A percentile compares a stretch with the other conserved stretches of the same genome.
These are phyloP conservation scores for Hanseniaspora gamundiae DNA, from an alignment of 1,139 yeast species.

Conservation along the genomic window DNA sequence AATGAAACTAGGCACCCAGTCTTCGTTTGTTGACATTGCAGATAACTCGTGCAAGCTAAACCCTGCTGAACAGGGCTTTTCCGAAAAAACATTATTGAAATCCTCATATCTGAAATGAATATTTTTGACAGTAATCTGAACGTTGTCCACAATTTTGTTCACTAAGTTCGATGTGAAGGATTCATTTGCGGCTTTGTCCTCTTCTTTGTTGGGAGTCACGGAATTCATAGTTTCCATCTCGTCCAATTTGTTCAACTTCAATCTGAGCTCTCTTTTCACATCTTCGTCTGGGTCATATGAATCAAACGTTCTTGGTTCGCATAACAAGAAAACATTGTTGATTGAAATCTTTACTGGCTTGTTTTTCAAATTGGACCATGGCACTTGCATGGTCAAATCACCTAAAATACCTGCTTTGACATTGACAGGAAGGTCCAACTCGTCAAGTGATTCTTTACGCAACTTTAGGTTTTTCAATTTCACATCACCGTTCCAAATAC, in stretches of 20 bases:
- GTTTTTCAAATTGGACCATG: conserved; percentile 90
- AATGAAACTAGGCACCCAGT: conserved; percentile 81
- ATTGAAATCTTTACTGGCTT: conserved; percentile 88
- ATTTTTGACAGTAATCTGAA: conserved; percentile 85
- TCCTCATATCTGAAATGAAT: conserved; percentile 92
- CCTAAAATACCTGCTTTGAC: conserved; percentile 91
- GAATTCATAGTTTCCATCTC: conserved; percentile 52
- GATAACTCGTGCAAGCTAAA: conserved; percentile 74
- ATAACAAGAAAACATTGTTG: conserved; percentile 76
- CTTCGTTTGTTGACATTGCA: conserved; percentile 77
- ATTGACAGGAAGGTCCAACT: conserved; percentile 72
- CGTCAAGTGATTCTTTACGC: conserved; percentile 65
- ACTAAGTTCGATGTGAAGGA: conserved; percentile 78
- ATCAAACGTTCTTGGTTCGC: conserved; percentile 53
- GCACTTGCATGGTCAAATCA: conserved; percentile 78
- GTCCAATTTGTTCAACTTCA: conserved; percentile 57
- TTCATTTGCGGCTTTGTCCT: conserved; percentile 43
- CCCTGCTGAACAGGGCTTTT: conserved; percentile 72
- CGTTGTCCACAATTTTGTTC: conserved; percentile 82
- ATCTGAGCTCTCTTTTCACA: conserved; percentile 44
- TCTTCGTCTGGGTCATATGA: conserved; percentile 59
- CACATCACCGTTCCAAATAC: conserved; percentile 97
- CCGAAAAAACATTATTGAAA: conserved; percentile 42
- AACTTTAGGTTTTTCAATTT: conserved; percentile 65
- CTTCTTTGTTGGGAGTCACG: conserved; percentile 31